Evolutionary conservation across 495 filamentous ascomycete genomes (phyloP), one percentile per base, ranked within the genome.

Genomic region (Lophium mytilinum): DNA sequence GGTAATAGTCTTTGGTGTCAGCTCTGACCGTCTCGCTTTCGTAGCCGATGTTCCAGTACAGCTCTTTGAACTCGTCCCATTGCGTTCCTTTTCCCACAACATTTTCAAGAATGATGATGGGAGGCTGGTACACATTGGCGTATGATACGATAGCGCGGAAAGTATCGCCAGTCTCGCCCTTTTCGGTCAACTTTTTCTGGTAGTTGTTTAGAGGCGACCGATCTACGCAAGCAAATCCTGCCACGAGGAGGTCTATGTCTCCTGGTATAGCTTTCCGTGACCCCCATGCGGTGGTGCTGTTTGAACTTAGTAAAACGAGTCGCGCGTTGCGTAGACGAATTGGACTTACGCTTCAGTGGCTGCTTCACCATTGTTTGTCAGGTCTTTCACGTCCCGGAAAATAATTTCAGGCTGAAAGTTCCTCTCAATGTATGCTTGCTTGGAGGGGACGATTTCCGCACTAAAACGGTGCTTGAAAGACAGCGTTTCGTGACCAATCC

Each of bases 171-270:
- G 89, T 90, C 59, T 90, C 82, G 17, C 89, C 88, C 9, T 69
- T 65, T 0, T 74, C 69, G 12, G 76, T 69, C 0, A 88, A 51
- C 0, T 72, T 78, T 56, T 76, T 75, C 19, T 66, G 69, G 10
- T 70, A 60, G 7, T 61, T 74, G 62, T 86, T 86, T 19, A 84
- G 66, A 4, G 55, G 53, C 0, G 82, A 85, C 51, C 85, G 89
- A 65, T 94, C 89, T 10, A 89, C 84, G 62, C 89, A 95, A 4
- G 85, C 82, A 55, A 84, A 87, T 0, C 89, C 89, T 9, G 84
- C 83, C 43, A 93, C 75, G 8, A 95, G 69, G 19, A 95, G 67
- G 61, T 93, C 88, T 15, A 80, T 65, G 6, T 80, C 66, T 0
- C 68, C 66, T 1, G 88, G 88, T 4, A 95, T 78, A 8, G 67